Conservation (phyloP, 345 rosid species). For the Microcos paniculata region DNA sequence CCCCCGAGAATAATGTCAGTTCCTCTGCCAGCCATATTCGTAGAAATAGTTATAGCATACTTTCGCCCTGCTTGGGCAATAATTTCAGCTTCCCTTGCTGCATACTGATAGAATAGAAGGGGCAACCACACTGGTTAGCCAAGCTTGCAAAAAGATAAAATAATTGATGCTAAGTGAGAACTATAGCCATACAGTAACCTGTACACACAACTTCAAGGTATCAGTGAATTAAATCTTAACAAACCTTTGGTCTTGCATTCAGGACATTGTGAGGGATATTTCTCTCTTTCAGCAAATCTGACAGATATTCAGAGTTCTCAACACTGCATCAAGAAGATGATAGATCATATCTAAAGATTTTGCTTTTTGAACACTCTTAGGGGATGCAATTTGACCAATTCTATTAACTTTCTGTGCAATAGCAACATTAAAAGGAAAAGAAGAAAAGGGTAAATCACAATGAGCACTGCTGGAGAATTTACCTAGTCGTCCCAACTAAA, state of each 20-base stretch:
- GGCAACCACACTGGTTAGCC: conserved; percentile 13
- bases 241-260: conserved; percentile 95
- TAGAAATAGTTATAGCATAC: conserved; percentile 90
- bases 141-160: background rate
- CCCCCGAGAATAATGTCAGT: conserved; percentile 97
- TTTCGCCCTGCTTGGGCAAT: conserved; percentile 95
- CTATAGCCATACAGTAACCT: background rate
- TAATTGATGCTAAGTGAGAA: background rate
- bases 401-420: background rate
- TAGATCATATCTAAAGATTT: conserved; percentile 11
- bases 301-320: conserved; percentile 88
- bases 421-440: background rate
- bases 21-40: conserved; percentile 99
- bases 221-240: conserved; percentile 13
- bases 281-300: conserved; percentile 76
- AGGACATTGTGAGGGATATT: conserved; percentile 88
- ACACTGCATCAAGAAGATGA: conserved; percentile 64
- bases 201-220: background rate
- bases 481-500: conserved; percentile 98
- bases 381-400: conserved; percentile 1
- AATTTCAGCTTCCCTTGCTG: conserved; percentile 91
- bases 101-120: conserved; percentile 56
- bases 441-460: background rate
- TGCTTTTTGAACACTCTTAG: conserved; percentile 10
- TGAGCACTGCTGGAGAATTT: conserved; percentile 9